Evolutionary conservation across 116 monocot species (phyloP), one percentile per base, ranked within the genome.

Genomic region (Iris pallida): DNA sequence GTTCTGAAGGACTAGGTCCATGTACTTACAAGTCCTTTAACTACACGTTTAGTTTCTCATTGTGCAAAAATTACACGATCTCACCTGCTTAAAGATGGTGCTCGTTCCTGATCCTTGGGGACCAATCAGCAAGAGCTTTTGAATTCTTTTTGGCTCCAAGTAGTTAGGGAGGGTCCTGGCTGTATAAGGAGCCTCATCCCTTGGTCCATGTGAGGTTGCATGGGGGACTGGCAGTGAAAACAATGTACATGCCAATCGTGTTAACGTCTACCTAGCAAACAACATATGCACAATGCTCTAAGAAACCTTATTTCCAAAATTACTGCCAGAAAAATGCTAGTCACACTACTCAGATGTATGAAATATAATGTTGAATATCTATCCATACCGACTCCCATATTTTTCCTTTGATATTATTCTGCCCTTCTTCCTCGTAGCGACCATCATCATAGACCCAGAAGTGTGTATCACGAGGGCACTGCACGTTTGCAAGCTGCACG

Each of bases 391-490:
- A 89, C 53, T 87, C 85, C 92, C 92, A 92, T 47, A 96, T 85
- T 70, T 78, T 92, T 40, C 96, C 96, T 68, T 82, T 96, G 53
- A 96, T 96, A 59, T 89, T 92, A 53, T 89, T 92, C 75, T 91
- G 86, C 14, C 92, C 95, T 81, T 95, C 96, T 69, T 96, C 92
- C 66, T 92, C 92, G 62, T 89, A 96, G 0, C 87, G 76, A 15
- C 96, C 96, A 76, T 92, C 96, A 60, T 96, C 77, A 85, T 92
- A 89, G 15, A 96, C 89, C 96, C 96, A 96, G 54, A 96, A 96
- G 78, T 96, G 96, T n/a, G 96, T 92, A 79, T 81, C 91, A 17
- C 85, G 86, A 11, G 96, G 92, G 16, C 96, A 96, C 43, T 89
- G 96, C 65, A 96, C 96, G 40, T 78, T 72, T 70, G 92, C 92